A percentile compares a stretch with the other conserved stretches of the same genome.
Evolutionary conservation across 805 yeast species (phyloP).

Genomic region (Ogataea methylovora): DNA sequence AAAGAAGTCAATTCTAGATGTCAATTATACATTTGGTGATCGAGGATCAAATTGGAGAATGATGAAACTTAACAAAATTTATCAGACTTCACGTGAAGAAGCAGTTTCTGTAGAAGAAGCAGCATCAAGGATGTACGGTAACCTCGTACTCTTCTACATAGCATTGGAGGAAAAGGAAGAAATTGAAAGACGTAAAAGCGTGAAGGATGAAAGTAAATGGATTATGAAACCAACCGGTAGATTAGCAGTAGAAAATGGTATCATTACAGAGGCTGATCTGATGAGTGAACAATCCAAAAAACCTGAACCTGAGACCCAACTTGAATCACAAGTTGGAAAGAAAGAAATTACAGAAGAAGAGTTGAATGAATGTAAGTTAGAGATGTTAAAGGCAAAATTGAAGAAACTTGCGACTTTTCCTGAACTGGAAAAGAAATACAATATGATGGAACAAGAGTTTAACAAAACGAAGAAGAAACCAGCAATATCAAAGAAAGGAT

Average conservation of each 20-base stretch:
- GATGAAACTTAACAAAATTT: constrained; percentile 24
- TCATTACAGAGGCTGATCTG: constrained; percentile 3
- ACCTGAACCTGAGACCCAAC: not conserved
- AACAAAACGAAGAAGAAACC: not conserved
- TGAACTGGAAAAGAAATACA: constrained; percentile 19
- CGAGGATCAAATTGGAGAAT: constrained; percentile 30
- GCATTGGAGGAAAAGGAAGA: constrained; percentile 28
- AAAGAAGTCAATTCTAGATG: constrained; percentile 6
- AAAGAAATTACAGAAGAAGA: constrained; percentile 1
- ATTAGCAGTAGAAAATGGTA: constrained; percentile 13
- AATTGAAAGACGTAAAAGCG: constrained; percentile 12
- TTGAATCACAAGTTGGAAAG: not conserved
- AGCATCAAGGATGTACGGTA: constrained; percentile 24
- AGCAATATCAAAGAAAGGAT: not conserved
- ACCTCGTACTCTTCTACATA: constrained; percentile 18
- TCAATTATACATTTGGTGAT: constrained; percentile 30
- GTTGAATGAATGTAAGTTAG: constrained; percentile 25
- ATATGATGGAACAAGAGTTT: constrained; percentile 6
- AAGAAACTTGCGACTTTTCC: constrained; percentile 15
- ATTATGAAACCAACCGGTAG: constrained; percentile 18
- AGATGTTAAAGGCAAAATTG: constrained; percentile 26
- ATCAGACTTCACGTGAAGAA: constrained; percentile 12
- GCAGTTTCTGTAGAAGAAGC: constrained; percentile 12
- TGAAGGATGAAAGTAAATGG: constrained; percentile 9
- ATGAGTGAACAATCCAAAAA: not conserved